Base-by-base conservation (phyloP, 495 filamentous ascomycete genomes). In the Staphylotrichum tortipilum region DNA sequence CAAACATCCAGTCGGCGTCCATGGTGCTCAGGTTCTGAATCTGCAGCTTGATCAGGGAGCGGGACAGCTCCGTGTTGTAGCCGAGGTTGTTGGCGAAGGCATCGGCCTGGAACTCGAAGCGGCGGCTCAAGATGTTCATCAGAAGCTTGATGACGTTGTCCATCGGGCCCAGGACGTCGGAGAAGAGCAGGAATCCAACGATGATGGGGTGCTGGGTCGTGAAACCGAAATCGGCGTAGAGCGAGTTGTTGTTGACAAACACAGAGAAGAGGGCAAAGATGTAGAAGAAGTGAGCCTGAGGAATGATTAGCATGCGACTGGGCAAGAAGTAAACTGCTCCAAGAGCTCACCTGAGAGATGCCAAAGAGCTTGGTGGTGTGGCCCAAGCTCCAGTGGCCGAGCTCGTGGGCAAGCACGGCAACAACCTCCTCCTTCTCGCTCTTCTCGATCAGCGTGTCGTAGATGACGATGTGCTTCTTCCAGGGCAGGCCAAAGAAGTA, bases 391-490 rank as follows among this genome's bases (percentile, higher is more conserved):
- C 92, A 98, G 69, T 98, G 92, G 39, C 92, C 92, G 39, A 98
- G 80, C 68, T 98, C 92, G 61, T 98, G 92, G 33, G 87, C 88
- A 26, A 98, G 75, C 30, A 98, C 89, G 45, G 92, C 91, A 18
- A 95, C 89, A 35, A 98, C 90, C 67, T 98, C 92, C 58, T 89
- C 78, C 2, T 83, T 80, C 55, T 88, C 80, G 64, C 83, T 90
- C 76, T 97, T 94, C 67, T 96, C 91, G 44, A 98, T 89, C 55
- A 98, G 68, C 10, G 92, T 98, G 62, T 98, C 92, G 59, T 94
- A 98, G 63, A 98, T 94, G 57, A 98, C 92, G 70, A 98, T 98
- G 73, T 95, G 92, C 79, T 98, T 98, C 79, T 95, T 96, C 90
- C 92, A 97, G 7, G 92, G 92, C 47, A 98, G 77, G 45, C 92